Conservation (phyloP, 2,329 filamentous ascomycete genomes). For the Exophiala sp. region DNA sequence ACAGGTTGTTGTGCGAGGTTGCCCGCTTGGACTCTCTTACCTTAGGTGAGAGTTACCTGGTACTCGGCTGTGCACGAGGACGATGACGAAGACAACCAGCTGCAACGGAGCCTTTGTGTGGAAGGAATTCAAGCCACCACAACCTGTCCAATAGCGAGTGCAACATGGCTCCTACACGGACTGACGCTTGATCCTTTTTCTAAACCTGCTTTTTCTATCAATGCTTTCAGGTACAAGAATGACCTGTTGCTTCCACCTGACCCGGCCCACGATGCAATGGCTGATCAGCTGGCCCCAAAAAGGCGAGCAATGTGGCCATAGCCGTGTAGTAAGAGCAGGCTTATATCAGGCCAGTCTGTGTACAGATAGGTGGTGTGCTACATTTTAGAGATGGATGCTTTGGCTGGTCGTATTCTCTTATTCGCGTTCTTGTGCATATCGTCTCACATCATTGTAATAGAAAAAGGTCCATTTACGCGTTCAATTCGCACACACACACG, state of each 20-base stretch:
- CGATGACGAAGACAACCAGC: constrained; percentile 9
- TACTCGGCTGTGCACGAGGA: constrained; percentile 19
- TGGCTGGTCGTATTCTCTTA: too few relatives aligned
- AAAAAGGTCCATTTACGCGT: not conserved
- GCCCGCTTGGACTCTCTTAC: too few relatives aligned
- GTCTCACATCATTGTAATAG: not conserved
- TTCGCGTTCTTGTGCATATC: not conserved
- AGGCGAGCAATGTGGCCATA: too few relatives aligned
- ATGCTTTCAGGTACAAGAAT: not conserved
- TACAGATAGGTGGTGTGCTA: too few relatives aligned
- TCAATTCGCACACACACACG: not conserved
- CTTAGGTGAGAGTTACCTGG: too few relatives aligned
- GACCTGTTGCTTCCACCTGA: not conserved
- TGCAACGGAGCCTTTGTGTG: not conserved
- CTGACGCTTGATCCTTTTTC: not conserved
- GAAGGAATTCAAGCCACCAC: not conserved
- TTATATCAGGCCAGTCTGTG: too few relatives aligned
- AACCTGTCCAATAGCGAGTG: not conserved
- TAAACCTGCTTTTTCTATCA: not conserved
- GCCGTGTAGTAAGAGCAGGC: too few relatives aligned
- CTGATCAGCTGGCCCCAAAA: not conserved
- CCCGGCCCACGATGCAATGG: not conserved
- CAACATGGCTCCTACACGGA: not conserved
- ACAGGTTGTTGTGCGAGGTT: too few relatives aligned
- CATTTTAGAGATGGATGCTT: too few relatives aligned